phyloP scores from a whole-genome alignment of 2,329 filamentous ascomycete species.

The Scleromitrula shiraiana region DNA sequence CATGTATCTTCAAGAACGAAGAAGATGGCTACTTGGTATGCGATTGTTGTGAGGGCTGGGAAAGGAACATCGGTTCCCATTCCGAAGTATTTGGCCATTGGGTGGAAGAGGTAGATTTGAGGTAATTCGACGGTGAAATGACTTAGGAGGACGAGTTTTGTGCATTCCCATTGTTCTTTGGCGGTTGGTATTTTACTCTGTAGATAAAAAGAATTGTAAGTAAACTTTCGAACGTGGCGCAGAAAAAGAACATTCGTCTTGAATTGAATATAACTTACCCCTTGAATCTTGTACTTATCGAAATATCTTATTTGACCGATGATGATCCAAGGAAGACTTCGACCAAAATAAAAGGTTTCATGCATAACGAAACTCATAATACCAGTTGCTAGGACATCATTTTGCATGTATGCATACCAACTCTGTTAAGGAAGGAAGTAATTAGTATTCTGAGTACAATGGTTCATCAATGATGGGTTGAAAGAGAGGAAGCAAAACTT shows the following conservation, averaged over 20 bases:
- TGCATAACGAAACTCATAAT: constrained; percentile 98
- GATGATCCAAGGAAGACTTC: constrained; percentile 80
- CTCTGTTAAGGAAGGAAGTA: constrained; percentile 38
- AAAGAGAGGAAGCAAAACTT: constrained; percentile 33
- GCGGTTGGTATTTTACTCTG: constrained; percentile 73
- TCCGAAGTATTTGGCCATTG: constrained; percentile 86
- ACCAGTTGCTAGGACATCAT: constrained; percentile 90
- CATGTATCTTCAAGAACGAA: constrained; percentile 94
- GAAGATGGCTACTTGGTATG: constrained; percentile 84
- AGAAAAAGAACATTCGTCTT: too few species aligned
- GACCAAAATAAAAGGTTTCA: constrained; percentile 89
- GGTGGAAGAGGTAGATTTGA: constrained; percentile 99
- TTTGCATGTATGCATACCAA: constrained; percentile 98
- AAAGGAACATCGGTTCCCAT: constrained; percentile 86
- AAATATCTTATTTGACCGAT: constrained; percentile 84
- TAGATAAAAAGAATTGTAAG: neutral
- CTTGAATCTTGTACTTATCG: constrained; percentile 91
- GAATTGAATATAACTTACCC: constrained; percentile 21
- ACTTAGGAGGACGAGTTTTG: constrained; percentile 81
- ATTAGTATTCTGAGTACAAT: constrained; percentile 7
- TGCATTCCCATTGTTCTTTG: constrained; percentile 91
- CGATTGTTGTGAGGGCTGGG: constrained; percentile 77
- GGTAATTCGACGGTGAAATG: constrained; percentile 98
- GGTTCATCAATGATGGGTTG: neutral
- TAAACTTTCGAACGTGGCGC: too few species aligned